A percentile compares a stretch with the other conserved stretches of the same genome.
Conservation (phyloP, 108 stramenopile species). For the Nannochloropsis salina region DNA sequence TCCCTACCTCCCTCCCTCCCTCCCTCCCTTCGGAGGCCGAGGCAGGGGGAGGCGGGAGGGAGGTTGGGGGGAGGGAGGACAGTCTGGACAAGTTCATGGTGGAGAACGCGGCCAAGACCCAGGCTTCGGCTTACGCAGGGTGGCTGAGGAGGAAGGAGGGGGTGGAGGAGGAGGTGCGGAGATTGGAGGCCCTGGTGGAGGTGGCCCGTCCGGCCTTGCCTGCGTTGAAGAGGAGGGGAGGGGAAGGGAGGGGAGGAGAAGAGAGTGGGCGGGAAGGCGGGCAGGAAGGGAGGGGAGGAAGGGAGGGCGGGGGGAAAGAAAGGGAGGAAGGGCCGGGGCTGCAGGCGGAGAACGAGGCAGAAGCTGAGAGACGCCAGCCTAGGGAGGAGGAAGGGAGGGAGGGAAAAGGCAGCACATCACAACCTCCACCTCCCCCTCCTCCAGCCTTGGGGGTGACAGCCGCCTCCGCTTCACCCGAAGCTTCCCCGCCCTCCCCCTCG, state of each 20-base stretch:
- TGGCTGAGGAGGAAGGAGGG: not conserved
- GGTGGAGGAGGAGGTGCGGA: not conserved
- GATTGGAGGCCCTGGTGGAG: not conserved
- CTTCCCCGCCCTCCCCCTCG: not conserved
- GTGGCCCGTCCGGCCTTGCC: not conserved
- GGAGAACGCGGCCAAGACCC: not conserved
- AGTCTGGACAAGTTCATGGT: not conserved
- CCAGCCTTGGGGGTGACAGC: not conserved
- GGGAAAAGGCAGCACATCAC: not conserved
- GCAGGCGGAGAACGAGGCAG: not conserved
- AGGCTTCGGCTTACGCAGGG: not conserved
- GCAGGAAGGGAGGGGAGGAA: not conserved
- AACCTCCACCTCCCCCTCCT: not conserved
- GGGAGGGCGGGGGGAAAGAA: not conserved
- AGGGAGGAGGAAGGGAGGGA: not conserved
- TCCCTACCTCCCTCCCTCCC: not conserved
- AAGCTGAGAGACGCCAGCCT: not conserved
- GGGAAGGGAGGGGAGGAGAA: constrained; percentile 21
- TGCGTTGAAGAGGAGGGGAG: not conserved
- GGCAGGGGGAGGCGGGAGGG: not conserved
- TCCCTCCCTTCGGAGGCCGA: not conserved
- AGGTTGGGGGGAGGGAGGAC: not conserved
- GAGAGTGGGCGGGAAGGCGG: constrained; percentile 25
- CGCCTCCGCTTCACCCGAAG: not conserved
- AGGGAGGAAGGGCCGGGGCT: not conserved